Evolutionary conservation across 2,329 filamentous ascomycete species (phyloP), one percentile per base, ranked within the genome.

Genomic region (Alternaria angustiovoidea): DNA sequence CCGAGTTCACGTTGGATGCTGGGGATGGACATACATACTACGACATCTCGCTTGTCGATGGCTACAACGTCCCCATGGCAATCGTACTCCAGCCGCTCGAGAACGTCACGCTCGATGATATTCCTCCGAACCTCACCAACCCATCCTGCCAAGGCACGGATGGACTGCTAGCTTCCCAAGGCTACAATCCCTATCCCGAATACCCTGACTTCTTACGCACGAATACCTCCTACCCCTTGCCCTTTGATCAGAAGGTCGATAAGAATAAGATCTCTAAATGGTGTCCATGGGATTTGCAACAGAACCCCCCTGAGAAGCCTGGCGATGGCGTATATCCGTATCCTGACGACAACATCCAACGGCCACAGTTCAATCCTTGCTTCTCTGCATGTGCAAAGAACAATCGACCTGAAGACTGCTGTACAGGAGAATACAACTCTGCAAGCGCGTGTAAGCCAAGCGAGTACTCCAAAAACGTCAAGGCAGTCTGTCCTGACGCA

Each of bases 11-110:
- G 55, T 84, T 94, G 16, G 85, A 87, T 51, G 90, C 89, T 28
- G 89, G 89, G 30, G 80, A 84, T 43, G 81, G 83, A 22, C 89
- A 93, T 73, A 90, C 88, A 9, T 95, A 92, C 76, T 94, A 94
- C 79, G 92, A 95, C 76, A 91, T 95, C 64, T 93, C 91, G 41
- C 83, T 94, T 3, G 92, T 95, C 22, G 92, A 95, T 73, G 92
- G 92, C 49, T 94, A 94, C 84, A 94, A 94, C 73, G 79, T 94
- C 1, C 90, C 91, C 2, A 75, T 94, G 63, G 89, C 87, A 30
- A 86, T 86, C 38, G 77, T 84, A 22, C 71, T 83, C 24, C 73
- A 81, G 44, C 74, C 79, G 11, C 85, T 88, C 22, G 83, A 85
- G 54, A 89, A 91, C 68, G 84, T 85, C 7, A 84, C 82, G 1